phyloP scores from a whole-genome alignment of 2,329 filamentous ascomycete genomes.

The Monilinia vaccinii-corymbosi region DNA sequence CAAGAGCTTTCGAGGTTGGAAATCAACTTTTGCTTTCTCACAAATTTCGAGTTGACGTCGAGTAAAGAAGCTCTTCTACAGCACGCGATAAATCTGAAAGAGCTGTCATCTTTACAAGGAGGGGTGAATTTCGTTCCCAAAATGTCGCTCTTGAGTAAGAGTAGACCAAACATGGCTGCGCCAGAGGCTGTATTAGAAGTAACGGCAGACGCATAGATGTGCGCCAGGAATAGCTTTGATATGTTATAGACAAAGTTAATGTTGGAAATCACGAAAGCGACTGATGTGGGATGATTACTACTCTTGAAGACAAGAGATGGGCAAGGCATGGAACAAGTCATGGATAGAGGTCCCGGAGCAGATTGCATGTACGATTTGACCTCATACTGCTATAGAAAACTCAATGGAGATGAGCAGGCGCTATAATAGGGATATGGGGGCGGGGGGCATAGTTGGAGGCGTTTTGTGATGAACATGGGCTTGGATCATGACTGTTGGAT shows the following conservation, averaged over 20 bases:
- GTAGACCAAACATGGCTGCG: conserved; percentile 15
- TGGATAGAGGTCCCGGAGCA: not conserved
- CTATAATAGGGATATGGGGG: not conserved
- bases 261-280: not conserved
- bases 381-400: not conserved
- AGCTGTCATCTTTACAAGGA: conserved; percentile 28
- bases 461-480: not conserved
- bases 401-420: not conserved
- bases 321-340: not conserved
- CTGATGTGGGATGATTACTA: not conserved
- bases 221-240: not conserved
- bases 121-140: conserved; percentile 26
- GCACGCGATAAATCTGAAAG: conserved; percentile 37
- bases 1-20: conserved; percentile 75
- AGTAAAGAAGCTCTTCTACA: conserved; percentile 44
- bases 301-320: not conserved
- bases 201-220: conserved; percentile 18
- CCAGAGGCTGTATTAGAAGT: conserved; percentile 23
- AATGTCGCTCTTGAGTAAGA: conserved; percentile 23
- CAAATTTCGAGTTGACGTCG: conserved; percentile 72
- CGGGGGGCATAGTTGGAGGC: not conserved
- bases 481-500: not conserved
- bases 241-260: not conserved
- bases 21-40: conserved; percentile 79
- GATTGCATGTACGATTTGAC: not conserved